These are phyloP conservation scores for Coccinonectria pachysandricola DNA, from an alignment of 2,329 filamentous ascomycete species.

Conservation along the genomic window DNA sequence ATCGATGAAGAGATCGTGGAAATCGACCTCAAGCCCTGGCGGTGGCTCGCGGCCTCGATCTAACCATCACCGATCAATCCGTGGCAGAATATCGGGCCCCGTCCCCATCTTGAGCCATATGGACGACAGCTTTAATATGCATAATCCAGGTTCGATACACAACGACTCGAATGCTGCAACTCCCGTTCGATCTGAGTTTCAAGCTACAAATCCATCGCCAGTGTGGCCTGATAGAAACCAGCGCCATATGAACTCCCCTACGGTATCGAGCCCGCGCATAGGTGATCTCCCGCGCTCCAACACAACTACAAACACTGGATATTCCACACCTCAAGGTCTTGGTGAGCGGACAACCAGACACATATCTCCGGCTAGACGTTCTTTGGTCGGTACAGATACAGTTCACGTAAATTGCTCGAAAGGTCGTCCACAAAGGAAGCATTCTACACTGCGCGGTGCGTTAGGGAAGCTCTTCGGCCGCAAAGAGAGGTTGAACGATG, in stretches of 20 bases:
- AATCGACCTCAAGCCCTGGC: constrained; percentile 28
- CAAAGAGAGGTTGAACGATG: constrained; percentile 34
- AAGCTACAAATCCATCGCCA: constrained; percentile 11
- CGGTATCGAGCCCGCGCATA: constrained; percentile 9
- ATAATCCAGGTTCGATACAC: constrained; percentile 30
- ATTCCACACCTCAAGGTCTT: too few relatives aligned
- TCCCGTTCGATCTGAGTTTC: constrained; percentile 17
- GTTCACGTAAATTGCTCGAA: constrained; percentile 11
- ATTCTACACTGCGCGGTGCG: constrained; percentile 45
- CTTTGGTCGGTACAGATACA: constrained; percentile 31
- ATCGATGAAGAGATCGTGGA: constrained; percentile 36
- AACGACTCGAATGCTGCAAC: constrained; percentile 26
- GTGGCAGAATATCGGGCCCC: constrained; percentile 51
- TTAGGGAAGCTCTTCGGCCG: constrained; percentile 49
- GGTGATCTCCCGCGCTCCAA: constrained; percentile 6
- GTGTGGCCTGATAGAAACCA: constrained; percentile 5
- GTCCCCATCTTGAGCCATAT: constrained; percentile 41
- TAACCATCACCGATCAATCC: constrained; percentile 35
- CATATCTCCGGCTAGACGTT: constrained; percentile 37
- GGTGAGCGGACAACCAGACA: too few relatives aligned
- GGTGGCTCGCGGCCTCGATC: constrained; percentile 12
- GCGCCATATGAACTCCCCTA: constrained; percentile 6
- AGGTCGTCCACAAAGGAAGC: constrained; percentile 39
- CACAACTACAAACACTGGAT: constrained; percentile 6
- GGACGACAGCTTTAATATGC: constrained; percentile 46